These are phyloP conservation scores for Jimgerdemannia flammicorona DNA, from an alignment of 192 early-diverging fungal genomes.

Conservation along the genomic window DNA sequence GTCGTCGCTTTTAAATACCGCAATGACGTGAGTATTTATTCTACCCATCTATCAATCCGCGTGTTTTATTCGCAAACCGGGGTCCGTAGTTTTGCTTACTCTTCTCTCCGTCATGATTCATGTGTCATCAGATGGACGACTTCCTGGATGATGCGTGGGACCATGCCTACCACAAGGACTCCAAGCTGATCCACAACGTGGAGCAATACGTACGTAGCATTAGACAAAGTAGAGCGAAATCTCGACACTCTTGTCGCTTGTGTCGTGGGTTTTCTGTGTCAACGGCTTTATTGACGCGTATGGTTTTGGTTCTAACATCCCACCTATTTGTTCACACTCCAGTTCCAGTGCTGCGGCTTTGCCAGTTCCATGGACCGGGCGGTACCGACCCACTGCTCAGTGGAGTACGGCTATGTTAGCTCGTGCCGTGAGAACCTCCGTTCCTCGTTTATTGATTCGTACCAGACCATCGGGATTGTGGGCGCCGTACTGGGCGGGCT, in stretches of 20 bases:
- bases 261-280: too few species aligned
- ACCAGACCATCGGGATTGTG: conserved; percentile 32
- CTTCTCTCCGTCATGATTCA: neutral
- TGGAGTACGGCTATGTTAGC: conserved; percentile 19
- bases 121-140: conserved; percentile 18
- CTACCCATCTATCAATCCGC: neutral
- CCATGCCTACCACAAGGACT: conserved; percentile 23
- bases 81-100: neutral
- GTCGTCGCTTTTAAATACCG: neutral
- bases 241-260: neutral
- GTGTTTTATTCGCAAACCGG: neutral
- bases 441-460: conserved; percentile 31
- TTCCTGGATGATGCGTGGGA: conserved; percentile 31
- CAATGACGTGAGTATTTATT: neutral
- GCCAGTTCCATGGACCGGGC: conserved; percentile 28
- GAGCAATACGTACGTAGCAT: conserved; percentile 27
- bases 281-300: too few species aligned
- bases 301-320: conserved; percentile 8
- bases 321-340: conserved; percentile 29
- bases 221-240: too few species aligned
- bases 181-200: conserved; percentile 28
- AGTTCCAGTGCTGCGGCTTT: conserved; percentile 41
- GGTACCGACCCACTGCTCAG: conserved; percentile 23
- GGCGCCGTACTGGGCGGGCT: conserved; percentile 35
- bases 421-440: conserved; percentile 33